Base-by-base conservation (phyloP, 2,329 filamentous ascomycete genomes). In the Aspergillus amoenus region DNA sequence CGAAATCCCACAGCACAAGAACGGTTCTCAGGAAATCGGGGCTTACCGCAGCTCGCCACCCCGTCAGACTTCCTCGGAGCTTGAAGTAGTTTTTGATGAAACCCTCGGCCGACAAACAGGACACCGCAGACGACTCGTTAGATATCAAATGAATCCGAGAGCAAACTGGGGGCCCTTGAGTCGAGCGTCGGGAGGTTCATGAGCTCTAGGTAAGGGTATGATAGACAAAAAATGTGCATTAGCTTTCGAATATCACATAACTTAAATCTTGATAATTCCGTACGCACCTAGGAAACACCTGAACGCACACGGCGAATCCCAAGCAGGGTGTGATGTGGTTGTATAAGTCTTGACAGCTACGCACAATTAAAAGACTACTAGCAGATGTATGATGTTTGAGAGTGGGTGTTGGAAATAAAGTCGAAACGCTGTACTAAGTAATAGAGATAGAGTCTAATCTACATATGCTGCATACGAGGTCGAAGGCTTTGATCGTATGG, bases 111-210 rank as follows among this genome's bases (percentile, higher is more conserved):
- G 81, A 64, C 87, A 91, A 58, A 83, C 67, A 17, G 59, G 66
- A 61, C 82, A 84, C 52, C 82, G 79, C 48, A 88, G 84, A 70
- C 88, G 87, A 62, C 81, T 95, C 45, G 86, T 95, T 53, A 82
- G 93, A 61, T 99, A 97, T 74, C 94, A 96, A 78, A 78, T 88
- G 59, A 97, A 97, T 70, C 94, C 94, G 45, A 81, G 88, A 58
- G 88, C 91, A 68, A 94, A 97, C 72, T 99, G 94, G 94, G 94
- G 94, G 0, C 94, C 94, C 1, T 86, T 96, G 85, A 78, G 71
- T 57, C 73, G 76, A 39, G 78, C 78, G 6, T 62, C 66, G 21
- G 64, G 65, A 3, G 56, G 59, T 18, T 50, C 52, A 47, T 61
- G 55, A 48, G 15, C 22, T 18, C 6, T 13, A 5, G 40, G 17